Percentiles rank a stretch among this genome's conserved stretches.
These are phyloP conservation scores for Geosmithia flava DNA, from an alignment of 2,329 filamentous ascomycete genomes.

Conservation along the genomic window DNA sequence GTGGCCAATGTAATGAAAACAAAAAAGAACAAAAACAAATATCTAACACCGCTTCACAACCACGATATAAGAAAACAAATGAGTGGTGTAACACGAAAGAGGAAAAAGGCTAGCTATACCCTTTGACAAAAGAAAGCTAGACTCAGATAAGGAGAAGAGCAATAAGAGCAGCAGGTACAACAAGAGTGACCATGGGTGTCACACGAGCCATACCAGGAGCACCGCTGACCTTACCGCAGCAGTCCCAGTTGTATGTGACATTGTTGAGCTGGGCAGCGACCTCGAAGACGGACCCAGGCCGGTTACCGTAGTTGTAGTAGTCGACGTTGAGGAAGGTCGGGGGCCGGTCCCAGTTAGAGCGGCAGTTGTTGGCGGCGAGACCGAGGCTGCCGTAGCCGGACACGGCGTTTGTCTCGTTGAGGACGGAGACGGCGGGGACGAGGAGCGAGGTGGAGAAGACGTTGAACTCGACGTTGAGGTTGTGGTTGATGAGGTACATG, in stretches of 20 bases:
- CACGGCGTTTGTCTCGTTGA: slow-evolving; percentile 62
- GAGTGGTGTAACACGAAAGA: too few species aligned
- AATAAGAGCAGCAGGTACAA: background rate
- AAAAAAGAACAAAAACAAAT: too few species aligned
- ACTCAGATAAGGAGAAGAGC: background rate
- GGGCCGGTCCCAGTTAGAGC: slow-evolving; percentile 47
- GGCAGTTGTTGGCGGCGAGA: slow-evolving; percentile 48
- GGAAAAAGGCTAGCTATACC: too few species aligned
- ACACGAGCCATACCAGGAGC: background rate
- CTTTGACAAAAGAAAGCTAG: background rate
- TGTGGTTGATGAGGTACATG: slow-evolving; percentile 82
- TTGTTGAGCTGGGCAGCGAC: slow-evolving; percentile 59
- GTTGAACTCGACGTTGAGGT: slow-evolving; percentile 68
- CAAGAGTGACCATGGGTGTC: background rate
- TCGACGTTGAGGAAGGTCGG: slow-evolving; percentile 76
- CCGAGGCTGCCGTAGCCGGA: slow-evolving; percentile 57
- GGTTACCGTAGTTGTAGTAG: slow-evolving; percentile 64
- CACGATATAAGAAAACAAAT: too few species aligned
- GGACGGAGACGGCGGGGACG: slow-evolving; percentile 56
- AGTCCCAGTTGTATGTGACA: slow-evolving; percentile 50
- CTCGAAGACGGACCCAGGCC: slow-evolving; percentile 62
- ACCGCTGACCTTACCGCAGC: slow-evolving; percentile 33
- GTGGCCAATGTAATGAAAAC: too few species aligned
- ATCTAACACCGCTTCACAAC: too few species aligned
- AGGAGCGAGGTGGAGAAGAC: slow-evolving; percentile 52